Percentiles rank a stretch among this genome's conserved stretches.
These are phyloP conservation scores for Monilinia vaccinii-corymbosi DNA, from an alignment of 2,329 filamentous ascomycete genomes.

Conservation along the genomic window DNA sequence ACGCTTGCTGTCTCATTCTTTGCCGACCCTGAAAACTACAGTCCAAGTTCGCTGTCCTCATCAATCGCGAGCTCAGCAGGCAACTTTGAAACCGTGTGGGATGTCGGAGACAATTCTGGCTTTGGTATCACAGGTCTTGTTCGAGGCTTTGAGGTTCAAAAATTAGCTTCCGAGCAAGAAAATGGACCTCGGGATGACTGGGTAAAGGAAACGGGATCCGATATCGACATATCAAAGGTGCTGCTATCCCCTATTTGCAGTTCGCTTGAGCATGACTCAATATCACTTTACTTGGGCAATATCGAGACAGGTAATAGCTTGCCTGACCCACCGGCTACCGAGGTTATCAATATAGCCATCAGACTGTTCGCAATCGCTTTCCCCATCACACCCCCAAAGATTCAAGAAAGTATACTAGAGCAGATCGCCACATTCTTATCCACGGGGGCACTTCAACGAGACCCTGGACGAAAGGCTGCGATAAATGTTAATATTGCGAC, in stretches of 20 bases:
- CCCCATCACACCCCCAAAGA: conserved; percentile 77
- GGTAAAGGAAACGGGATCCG: conserved; percentile 47
- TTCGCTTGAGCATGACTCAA: conserved; percentile 82
- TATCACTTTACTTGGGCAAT: conserved; percentile 60
- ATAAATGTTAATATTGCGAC: conserved; percentile 85
- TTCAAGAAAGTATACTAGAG: conserved; percentile 93
- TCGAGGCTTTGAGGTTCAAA: conserved; percentile 63
- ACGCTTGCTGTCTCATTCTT: conserved; percentile 86
- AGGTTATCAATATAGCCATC: conserved; percentile 91
- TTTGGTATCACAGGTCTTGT: conserved; percentile 88
- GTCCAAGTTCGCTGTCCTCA: conserved; percentile 73
- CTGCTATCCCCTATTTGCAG: conserved; percentile 66
- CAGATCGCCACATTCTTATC: conserved; percentile 87
- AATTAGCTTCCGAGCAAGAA: conserved; percentile 60
- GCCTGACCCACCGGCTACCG: conserved; percentile 78
- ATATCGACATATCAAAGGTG: conserved; percentile 53
- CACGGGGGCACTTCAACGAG: conserved; percentile 68
- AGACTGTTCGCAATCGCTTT: conserved; percentile 87
- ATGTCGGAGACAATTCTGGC: conserved; percentile 85
- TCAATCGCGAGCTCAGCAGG: conserved; percentile 87
- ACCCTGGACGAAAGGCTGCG: conserved; percentile 79
- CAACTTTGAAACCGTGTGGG: conserved; percentile 90
- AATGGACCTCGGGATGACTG: conserved; percentile 40
- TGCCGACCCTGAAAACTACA: conserved; percentile 84
- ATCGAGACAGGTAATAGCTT: conserved; percentile 35